Evolutionary conservation across 2,329 filamentous ascomycete species (phyloP), one percentile per base, ranked within the genome.

Genomic region (Harringtonia lauricola): DNA sequence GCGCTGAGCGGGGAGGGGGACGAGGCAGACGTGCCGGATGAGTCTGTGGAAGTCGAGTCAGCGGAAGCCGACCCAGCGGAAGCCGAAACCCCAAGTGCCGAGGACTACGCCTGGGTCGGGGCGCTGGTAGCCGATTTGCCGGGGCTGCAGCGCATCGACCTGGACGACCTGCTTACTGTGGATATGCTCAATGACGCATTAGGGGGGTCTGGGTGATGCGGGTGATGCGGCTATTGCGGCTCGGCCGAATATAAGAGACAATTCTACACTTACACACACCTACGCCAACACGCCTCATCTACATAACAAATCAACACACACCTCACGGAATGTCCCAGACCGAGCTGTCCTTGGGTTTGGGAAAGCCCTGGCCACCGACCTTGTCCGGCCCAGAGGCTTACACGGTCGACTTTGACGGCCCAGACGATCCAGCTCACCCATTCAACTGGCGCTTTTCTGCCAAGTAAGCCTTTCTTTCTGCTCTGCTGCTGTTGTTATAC

Each of bases 351-450:
- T n/a, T n/a, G n/a, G n/a, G n/a, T n/a, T n/a, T n/a, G n/a, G n/a
- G n/a, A n/a, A n/a, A n/a, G n/a, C n/a, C n/a, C n/a, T n/a, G n/a
- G n/a, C n/a, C n/a, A n/a, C n/a, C n/a, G n/a, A n/a, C n/a, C n/a
- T n/a, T n/a, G n/a, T n/a, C n/a, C n/a, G n/a, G n/a, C n/a, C 63
- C 65, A 48, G 73, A 78, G 53, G 71, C 76, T 46, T 79, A 79
- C 55, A 73, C 78, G 2, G 74, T 78, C 13, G 74, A 74, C 34
- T 74, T 74, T 46, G 66, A 73, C 46, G 70, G 70, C 0, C 55
- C 55, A 0, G 59, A 70, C 41, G 71, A 75, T 48, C 69, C 69
- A 2, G 40, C 66, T 19, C 67, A 74, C 53, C 68, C 71, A 2
- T 66, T 68, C 50, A 75, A 74, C 47, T 74, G 71, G 70, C 57